Evolutionary conservation across 768 basidiomycete genomes (phyloP).

Genomic region (Heimioporus sp.): DNA sequence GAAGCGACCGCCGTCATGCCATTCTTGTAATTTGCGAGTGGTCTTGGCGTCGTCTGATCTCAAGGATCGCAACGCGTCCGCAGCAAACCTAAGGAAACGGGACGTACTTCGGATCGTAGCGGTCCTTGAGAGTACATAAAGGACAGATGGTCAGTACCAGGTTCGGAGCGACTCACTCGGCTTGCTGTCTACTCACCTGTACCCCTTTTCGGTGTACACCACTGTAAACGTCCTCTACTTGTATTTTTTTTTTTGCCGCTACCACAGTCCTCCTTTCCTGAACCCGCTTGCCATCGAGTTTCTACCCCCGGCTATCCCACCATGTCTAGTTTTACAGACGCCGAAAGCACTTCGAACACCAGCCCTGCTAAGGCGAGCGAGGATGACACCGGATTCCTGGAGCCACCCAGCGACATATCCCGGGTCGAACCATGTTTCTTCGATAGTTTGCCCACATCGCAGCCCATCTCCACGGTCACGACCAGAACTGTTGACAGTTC

Average conservation of each 20-base stretch:
- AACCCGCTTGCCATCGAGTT: neutral
- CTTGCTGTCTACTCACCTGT: neutral
- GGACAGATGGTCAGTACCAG: neutral
- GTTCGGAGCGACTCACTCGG: neutral
- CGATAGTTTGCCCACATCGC: constrained; percentile 3
- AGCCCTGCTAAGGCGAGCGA: neutral
- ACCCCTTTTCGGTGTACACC: neutral
- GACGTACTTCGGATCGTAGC: neutral
- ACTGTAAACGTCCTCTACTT: constrained; percentile 1
- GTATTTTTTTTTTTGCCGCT: constrained; percentile 1
- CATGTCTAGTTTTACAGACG: neutral
- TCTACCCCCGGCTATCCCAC: neutral
- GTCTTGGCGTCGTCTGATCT: constrained; percentile 8
- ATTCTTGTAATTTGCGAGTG: no score
- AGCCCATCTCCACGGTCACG: constrained; percentile 4
- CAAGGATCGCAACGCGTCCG: neutral
- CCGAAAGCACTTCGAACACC: neutral
- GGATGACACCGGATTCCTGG: neutral
- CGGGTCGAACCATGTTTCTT: neutral
- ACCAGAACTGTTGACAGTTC: neutral
- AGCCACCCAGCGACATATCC: neutral
- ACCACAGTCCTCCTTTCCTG: neutral
- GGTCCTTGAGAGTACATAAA: constrained; percentile 8
- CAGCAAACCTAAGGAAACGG: constrained; percentile 1
- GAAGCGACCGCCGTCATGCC: no score